Evolutionary conservation across 208 protist species (phyloP).

Genomic region (Plasmodiophora brassicae): DNA sequence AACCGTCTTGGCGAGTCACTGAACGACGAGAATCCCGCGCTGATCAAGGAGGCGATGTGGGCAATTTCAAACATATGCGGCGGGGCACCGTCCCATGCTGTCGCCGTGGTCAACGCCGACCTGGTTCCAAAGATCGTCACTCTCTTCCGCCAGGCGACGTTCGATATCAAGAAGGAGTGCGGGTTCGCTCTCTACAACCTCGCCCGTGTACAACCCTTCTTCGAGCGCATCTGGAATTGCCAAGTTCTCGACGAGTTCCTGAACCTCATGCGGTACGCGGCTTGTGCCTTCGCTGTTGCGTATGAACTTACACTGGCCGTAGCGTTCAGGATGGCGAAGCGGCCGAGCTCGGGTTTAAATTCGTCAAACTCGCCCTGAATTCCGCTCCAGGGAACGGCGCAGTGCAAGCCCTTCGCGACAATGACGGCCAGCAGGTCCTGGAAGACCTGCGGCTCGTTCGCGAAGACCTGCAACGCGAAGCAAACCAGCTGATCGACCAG

Average conservation of each 20-base stretch:
- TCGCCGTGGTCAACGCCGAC: background rate
- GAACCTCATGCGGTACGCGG: background rate
- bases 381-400: background rate
- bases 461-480: background rate
- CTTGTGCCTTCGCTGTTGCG: background rate
- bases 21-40: background rate
- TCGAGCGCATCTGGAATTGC: background rate
- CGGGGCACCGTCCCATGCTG: background rate
- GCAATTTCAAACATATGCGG: slow-evolving; percentile 17
- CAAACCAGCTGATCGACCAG: background rate
- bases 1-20: background rate
- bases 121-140: background rate
- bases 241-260: background rate
- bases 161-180: slow-evolving; percentile 22
- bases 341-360: slow-evolving; percentile 15
- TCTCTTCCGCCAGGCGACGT: background rate
- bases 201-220: background rate
- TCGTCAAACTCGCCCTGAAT: background rate
- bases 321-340: background rate
- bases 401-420: background rate
- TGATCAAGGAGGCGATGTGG: slow-evolving; percentile 12
- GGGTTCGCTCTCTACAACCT: slow-evolving; percentile 23
- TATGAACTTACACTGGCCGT: background rate
- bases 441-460: background rate
- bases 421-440: background rate